Conservation (phyloP, 164 flowering plant genomes). For the Kingdonia uniflora region DNA sequence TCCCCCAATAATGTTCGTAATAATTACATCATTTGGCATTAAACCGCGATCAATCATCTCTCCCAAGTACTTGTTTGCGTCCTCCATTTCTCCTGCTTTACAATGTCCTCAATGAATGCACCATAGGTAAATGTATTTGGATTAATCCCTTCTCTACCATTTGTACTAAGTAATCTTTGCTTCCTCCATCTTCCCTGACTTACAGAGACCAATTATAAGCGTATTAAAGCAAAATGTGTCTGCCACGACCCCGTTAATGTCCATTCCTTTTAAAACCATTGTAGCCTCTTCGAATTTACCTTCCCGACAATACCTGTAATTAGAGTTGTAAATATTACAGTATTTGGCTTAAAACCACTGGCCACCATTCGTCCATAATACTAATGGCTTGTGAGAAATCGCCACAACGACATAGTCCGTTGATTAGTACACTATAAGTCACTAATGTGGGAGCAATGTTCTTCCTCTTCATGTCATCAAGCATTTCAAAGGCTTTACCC, state of each 20-base stretch:
- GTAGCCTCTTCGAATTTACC: slow-evolving; percentile 39
- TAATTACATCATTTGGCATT: slow-evolving; percentile 38
- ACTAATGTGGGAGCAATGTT: slow-evolving; percentile 25
- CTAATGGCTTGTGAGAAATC: slow-evolving; percentile 27
- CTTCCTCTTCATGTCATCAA: slow-evolving; percentile 48
- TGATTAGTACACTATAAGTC: slow-evolving; percentile 39
- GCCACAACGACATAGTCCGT: slow-evolving; percentile 36
- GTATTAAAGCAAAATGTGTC: slow-evolving; percentile 59
- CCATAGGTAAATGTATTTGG: slow-evolving; percentile 61
- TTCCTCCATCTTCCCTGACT: slow-evolving; percentile 44
- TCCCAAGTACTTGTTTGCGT: slow-evolving; percentile 38
- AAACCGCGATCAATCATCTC: slow-evolving; percentile 53
- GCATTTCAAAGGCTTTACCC: slow-evolving; percentile 25
- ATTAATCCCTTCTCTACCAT: slow-evolving; percentile 39
- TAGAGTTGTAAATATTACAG: slow-evolving; percentile 36
- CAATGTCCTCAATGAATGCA: slow-evolving; percentile 46
- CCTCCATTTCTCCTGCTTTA: slow-evolving; percentile 39
- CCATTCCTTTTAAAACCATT: slow-evolving; percentile 38
- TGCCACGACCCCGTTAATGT: slow-evolving; percentile 41
- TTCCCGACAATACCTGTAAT: slow-evolving; percentile 35
- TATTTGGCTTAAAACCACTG: slow-evolving; percentile 42
- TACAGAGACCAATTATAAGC: slow-evolving; percentile 52
- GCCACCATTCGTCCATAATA: slow-evolving; percentile 31
- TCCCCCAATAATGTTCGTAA: slow-evolving; percentile 42
- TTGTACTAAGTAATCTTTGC: slow-evolving; percentile 38